These are phyloP conservation scores for Pseudogymnoascus sp. DNA, from an alignment of 2,329 filamentous ascomycete species.

Conservation along the genomic window DNA sequence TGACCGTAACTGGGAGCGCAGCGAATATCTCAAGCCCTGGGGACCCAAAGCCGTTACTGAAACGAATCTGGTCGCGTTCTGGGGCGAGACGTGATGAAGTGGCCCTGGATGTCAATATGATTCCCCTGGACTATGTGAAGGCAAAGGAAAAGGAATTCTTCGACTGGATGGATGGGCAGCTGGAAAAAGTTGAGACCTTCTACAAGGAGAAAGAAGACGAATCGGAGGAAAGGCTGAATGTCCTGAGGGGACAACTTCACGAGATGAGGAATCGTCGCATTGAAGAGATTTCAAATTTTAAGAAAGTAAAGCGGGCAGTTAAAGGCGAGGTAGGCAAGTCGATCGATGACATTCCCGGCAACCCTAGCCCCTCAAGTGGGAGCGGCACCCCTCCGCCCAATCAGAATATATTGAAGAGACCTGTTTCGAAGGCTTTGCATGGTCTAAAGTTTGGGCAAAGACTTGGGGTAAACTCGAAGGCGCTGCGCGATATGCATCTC, in stretches of 20 bases:
- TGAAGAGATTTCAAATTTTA: constrained; percentile 47
- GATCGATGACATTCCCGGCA: not conserved
- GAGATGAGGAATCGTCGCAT: constrained; percentile 82
- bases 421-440: constrained; percentile 20
- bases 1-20: not conserved
- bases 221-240: constrained; percentile 59
- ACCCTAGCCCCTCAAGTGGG: not conserved
- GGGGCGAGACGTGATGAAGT: not conserved
- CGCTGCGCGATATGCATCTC: constrained; percentile 42
- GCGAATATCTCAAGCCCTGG: not conserved
- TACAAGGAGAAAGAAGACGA: constrained; percentile 84
- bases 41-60: not conserved
- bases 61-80: not conserved
- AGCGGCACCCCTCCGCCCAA: constrained; percentile 14
- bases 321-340: not conserved
- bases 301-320: constrained; percentile 14
- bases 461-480: constrained; percentile 52
- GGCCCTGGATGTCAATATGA: constrained; percentile 38
- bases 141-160: constrained; percentile 78
- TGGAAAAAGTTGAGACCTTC: constrained; percentile 87
- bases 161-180: constrained; percentile 69
- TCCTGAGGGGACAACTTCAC: constrained; percentile 76
- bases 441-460: constrained; percentile 13
- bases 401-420: constrained; percentile 13
- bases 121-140: constrained; percentile 56